Base-by-base conservation (phyloP, 1,284 basidiomycete species). In the Macrocybe sp. region DNA sequence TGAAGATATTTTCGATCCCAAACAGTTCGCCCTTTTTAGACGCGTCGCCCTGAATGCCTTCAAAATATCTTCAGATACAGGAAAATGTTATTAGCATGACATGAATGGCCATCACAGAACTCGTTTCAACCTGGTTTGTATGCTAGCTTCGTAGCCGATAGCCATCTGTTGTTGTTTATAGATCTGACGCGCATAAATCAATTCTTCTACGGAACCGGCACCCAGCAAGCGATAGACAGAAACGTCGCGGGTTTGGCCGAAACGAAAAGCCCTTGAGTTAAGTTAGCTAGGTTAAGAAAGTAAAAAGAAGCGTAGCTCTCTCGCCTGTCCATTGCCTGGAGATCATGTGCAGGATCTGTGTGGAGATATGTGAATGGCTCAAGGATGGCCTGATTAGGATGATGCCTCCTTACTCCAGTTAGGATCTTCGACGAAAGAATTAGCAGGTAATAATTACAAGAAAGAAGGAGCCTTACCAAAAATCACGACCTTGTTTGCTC, bases 91-190 rank as follows among this genome's bases (percentile, higher is more conserved):
- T 30, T 46, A 16, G 12, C 22, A 11, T 46, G n/a, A 46, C 30
- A 31, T 1, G 8, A 28, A 34, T 40, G 22, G 22, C 22, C 22
- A 32, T 9, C 22, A 41, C 39, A 6, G 36, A 44, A 36, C 29
- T 2, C 9, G 11, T 10, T 8, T 37, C 49, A 56, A 81, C 82
- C 87, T 78, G 0, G 86, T 90, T 58, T 90, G 88, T 3, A 87
- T 69, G 55, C 85, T 89, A 0, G 85, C 88, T 55, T 86, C 79
- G 59, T 93, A 93, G 0, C 83, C 91, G 43, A 92, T 91, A 10
- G 81, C 79, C 86, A 92, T 92, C 59, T 90, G 87, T 59, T 92
- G 91, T 57, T 91, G 89, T 63, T 93, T 93, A 66, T 92, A 92
- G 7, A 93, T 75, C 64, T 93, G 91, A 4, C 90, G 80, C 0